These are phyloP conservation scores for Xerocomellus amylosporus DNA, from an alignment of 768 basidiomycete genomes.

Conservation along the genomic window DNA sequence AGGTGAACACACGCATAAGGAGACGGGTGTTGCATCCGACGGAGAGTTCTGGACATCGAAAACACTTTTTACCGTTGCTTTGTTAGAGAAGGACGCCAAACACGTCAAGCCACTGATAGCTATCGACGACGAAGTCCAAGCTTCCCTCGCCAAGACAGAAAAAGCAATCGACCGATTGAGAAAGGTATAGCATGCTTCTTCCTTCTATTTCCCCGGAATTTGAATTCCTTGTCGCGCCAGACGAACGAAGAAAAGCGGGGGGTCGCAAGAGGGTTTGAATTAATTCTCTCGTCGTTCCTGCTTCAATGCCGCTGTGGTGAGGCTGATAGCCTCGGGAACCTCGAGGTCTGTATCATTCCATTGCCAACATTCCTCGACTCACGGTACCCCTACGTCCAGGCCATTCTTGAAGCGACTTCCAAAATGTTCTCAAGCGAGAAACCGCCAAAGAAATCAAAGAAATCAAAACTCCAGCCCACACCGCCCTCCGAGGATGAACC, in stretches of 20 bases:
- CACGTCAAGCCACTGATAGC: slow-evolving; percentile 56
- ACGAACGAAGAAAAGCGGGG: slow-evolving; percentile 15
- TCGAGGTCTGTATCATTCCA: slow-evolving; percentile 52
- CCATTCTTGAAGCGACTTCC: slow-evolving; percentile 55
- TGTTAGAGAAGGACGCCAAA: slow-evolving; percentile 64
- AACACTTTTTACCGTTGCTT: slow-evolving; percentile 52
- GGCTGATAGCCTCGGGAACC: slow-evolving; percentile 53
- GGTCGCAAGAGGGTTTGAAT: slow-evolving; percentile 59
- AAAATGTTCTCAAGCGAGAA: slow-evolving; percentile 47
- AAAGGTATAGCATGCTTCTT: slow-evolving; percentile 35
- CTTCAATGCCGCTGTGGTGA: slow-evolving; percentile 71
- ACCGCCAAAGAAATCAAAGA: slow-evolving; percentile 42
- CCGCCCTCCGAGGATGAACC: slow-evolving; percentile 31
- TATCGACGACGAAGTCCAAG: slow-evolving; percentile 52
- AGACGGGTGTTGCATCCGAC: slow-evolving; percentile 61
- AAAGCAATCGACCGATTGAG: slow-evolving; percentile 42
- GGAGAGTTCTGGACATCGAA: slow-evolving; percentile 80
- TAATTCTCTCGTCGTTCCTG: slow-evolving; percentile 67
- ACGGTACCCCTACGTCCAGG: slow-evolving; percentile 37
- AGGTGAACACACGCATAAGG: slow-evolving; percentile 51
- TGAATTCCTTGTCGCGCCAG: slow-evolving; percentile 7
- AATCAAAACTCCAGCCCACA: slow-evolving; percentile 23
- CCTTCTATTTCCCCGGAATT: not conserved
- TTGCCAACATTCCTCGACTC: not conserved
- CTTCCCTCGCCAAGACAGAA: slow-evolving; percentile 45